Base-by-base conservation (phyloP, 1,139 yeast genomes). In the Kodamaea fungicola region DNA sequence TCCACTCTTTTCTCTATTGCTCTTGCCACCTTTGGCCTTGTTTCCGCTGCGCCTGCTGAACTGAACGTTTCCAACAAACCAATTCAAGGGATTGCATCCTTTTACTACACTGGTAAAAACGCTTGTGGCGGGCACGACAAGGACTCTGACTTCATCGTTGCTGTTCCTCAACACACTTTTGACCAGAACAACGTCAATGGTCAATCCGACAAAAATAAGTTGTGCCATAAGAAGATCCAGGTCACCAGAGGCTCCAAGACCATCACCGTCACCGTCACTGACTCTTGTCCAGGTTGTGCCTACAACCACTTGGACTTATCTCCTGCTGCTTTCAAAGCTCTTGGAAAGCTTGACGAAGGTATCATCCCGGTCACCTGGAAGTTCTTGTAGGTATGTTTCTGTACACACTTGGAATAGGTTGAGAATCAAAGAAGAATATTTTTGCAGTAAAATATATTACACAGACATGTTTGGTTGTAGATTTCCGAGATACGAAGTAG, bases 191-290 rank as follows among this genome's bases (percentile, higher is more conserved):
- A 54, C 33, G 51, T 54, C 12, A 52, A 51, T 35, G 62, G 59
- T 26, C 63, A 67, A 52, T 62, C 71, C 13, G 66, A 66, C 54
- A 45, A 57, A 34, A 67, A 65, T 51, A 54, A 66, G 26, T 52
- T 62, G 41, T 67, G 74, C 49, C 71, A 71, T 19, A 59, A 53
- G 42, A 62, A 65, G 42, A 62, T 67, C 41, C 56, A 51, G 41
- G 72, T 67, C 9, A 48, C 37, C 44, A 63, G 56, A 43, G 49
- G 54, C 37, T 69, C 62, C 28, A 66, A 65, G 30, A 56, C 67
- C 19, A 71, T 66, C 29, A 64, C 58, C 33, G 72, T 64, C n/a
- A 59, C 66, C 8, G 70, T 66, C 9, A 63, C 57, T 25, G 73
- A 67, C 47, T 45, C 65, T 32, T 67, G 73, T 51, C 62, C 45